Conservation (phyloP, 2,329 filamentous ascomycete species). For the Hysterium pulicare region DNA sequence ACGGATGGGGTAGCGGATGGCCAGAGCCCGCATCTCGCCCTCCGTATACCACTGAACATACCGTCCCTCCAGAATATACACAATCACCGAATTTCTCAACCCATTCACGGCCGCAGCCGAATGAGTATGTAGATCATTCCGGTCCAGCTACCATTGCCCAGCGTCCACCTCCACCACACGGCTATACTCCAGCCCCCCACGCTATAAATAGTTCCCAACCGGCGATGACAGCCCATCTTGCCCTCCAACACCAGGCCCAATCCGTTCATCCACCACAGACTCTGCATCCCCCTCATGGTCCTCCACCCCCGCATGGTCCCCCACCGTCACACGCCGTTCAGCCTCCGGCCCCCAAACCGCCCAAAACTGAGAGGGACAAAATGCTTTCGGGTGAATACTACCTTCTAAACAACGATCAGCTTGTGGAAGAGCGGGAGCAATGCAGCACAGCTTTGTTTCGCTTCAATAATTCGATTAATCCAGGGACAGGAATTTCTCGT, state of each 20-base stretch:
- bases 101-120: conserved; percentile 18
- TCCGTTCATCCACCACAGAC: conserved; percentile 14
- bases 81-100: conserved; percentile 12
- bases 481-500: conserved; percentile 62
- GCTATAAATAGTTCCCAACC: conserved; percentile 21
- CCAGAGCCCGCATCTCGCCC: conserved; percentile 18
- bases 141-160: conserved; percentile 8
- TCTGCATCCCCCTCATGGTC: conserved; percentile 13
- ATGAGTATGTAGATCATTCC: conserved; percentile 3
- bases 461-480: conserved; percentile 82
- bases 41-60: conserved; percentile 21
- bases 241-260: conserved; percentile 25
- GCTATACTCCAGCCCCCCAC: conserved; percentile 29
- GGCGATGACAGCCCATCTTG: conserved; percentile 41
- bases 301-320: conserved; percentile 20
- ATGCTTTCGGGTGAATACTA: conserved; percentile 83
- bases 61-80: conserved; percentile 19
- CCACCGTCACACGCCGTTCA: conserved; percentile 21
- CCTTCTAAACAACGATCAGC: conserved; percentile 71
- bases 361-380: conserved; percentile 75
- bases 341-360: conserved; percentile 21
- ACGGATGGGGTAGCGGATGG: conserved; percentile 22
- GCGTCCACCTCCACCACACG: conserved; percentile 27
- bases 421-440: conserved; percentile 78
- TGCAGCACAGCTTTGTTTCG: conserved; percentile 78